A percentile compares a stretch with the other conserved stretches of the same genome.
Conservation (phyloP, 2,329 filamentous ascomycete species). For the Basipetospora chlamydospora region DNA sequence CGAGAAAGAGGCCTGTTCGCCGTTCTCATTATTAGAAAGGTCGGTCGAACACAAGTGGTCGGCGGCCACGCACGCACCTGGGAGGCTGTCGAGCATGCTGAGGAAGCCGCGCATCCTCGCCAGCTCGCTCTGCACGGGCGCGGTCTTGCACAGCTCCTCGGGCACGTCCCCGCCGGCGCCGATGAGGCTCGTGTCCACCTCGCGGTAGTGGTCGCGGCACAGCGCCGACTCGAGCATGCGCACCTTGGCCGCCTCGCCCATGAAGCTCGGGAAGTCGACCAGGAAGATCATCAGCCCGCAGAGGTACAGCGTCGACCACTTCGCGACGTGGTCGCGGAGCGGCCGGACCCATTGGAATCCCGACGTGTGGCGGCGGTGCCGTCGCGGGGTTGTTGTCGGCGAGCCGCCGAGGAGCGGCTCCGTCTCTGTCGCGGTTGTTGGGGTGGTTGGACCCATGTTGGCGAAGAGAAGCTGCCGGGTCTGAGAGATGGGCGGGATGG, state of each 20-base stretch:
- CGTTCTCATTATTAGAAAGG: too few species aligned
- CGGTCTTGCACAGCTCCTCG: slow-evolving; percentile 7
- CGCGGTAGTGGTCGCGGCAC: slow-evolving; percentile 7
- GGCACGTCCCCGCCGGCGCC: slow-evolving; percentile 5
- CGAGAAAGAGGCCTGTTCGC: slow-evolving; percentile 5
- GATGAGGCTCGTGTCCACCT: slow-evolving; percentile 5
- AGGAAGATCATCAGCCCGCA: slow-evolving; percentile 6
- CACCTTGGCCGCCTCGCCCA: slow-evolving; percentile 7
- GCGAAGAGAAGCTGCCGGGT: too few species aligned
- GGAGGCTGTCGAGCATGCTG: slow-evolving; percentile 6
- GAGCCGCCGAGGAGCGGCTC: neutral
- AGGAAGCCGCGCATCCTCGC: slow-evolving; percentile 5
- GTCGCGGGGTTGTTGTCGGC: neutral
- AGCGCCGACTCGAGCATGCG: slow-evolving; percentile 7
- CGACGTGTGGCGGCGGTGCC: too few species aligned
- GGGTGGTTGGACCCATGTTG: too few species aligned
- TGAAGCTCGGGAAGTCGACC: slow-evolving; percentile 7
- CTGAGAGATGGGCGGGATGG: too few species aligned
- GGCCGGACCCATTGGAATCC: neutral
- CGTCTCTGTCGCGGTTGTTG: neutral
- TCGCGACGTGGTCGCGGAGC: neutral
- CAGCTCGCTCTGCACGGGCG: slow-evolving; percentile 6
- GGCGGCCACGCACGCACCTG: neutral
- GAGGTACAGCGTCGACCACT: slow-evolving; percentile 7
- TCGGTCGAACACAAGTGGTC: neutral